These are phyloP conservation scores for Paramecium bursaria DNA, from an alignment of 73 alveolate genomes.

Conservation along the genomic window DNA sequence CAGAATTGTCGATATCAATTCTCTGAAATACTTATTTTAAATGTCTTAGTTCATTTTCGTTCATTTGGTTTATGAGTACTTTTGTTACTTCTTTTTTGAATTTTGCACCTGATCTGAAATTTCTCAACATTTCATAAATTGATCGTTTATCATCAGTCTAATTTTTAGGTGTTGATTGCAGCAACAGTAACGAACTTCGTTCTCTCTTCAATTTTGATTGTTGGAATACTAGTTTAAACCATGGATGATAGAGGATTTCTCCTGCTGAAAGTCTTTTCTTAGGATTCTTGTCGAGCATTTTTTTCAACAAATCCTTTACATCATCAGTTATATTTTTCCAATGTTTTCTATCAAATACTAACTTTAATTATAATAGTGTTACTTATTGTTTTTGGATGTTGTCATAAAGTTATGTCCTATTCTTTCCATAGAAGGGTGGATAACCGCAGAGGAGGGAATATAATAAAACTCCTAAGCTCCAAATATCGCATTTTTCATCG, in stretches of 20 bases:
- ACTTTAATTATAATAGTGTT: neutral
- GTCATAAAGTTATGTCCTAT: constrained; percentile 85
- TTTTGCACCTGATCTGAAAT: constrained; percentile 54
- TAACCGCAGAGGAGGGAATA: constrained; percentile 91
- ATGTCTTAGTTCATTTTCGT: constrained; percentile 49
- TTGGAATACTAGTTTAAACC: constrained; percentile 73
- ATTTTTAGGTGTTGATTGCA: neutral
- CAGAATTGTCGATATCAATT: constrained; percentile 59
- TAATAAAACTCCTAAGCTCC: constrained; percentile 95
- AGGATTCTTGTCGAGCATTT: constrained; percentile 80
- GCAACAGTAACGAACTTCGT: neutral
- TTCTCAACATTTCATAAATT: constrained; percentile 39
- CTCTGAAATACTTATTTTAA: constrained; percentile 28
- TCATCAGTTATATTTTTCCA: constrained; percentile 63
- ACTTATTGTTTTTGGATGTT: constrained; percentile 71
- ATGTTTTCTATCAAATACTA: constrained; percentile 53
- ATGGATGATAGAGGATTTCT: constrained; percentile 78
- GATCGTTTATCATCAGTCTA: constrained; percentile 52
- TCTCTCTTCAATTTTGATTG: neutral
- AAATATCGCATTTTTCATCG: constrained; percentile 93
- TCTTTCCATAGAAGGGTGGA: constrained; percentile 94
- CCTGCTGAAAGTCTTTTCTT: constrained; percentile 72
- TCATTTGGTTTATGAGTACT: constrained; percentile 50
- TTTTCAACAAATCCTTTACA: constrained; percentile 77
- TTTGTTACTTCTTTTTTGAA: constrained; percentile 53